Base-by-base conservation (phyloP, 768 basidiomycete genomes). In the Auricularia sp. region DNA sequence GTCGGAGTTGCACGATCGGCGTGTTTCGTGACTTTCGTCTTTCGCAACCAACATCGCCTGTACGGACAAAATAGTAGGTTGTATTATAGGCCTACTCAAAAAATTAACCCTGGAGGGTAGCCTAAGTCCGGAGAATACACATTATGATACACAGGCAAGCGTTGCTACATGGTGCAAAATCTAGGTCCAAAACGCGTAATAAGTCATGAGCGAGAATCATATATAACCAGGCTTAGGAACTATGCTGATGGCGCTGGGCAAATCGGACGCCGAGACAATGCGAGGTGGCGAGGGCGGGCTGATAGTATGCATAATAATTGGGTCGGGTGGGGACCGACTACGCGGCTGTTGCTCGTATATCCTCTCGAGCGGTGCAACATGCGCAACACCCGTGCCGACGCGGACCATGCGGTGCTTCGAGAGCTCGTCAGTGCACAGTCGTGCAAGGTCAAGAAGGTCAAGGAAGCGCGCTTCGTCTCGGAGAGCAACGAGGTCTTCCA, bases 381-480 rank as follows among this genome's bases (percentile, higher is more conserved):
- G 47, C 47, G 47, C 47, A 6, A 51, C 47, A 18, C 47, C 47
- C 47, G 47, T 51, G 18, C 47, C 47, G 47, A 51, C 47, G 56
- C 56, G 56, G 11, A 59, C 56, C 56, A 59, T 59, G 11, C 56
- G 82, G 34, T 80, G 78, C 35, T 79, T 78, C 21, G 81, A 80
- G 43, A 91, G 79, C 74, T 92, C 88, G 18, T 85, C 83, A 7
- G 75, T 74, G 70, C 91, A 92, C 1, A 93, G 79, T 66, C 78
- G 80, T 66, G 83, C 78, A 18, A 93, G 79, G 56, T 80, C 81
- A 0, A 80, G 80, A 62, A 93, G 84, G 34, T 83, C 84, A n/a
- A 93, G 83, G 70, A 85, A 91, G 51, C 78, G 77, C 1, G 91
- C 87, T 71, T 93, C 91, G 67, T 93, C 90, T 11, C 90, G 83